Evolutionary conservation across 192 early-diverging fungal species (phyloP).

Genomic region (Coemansia sp.): DNA sequence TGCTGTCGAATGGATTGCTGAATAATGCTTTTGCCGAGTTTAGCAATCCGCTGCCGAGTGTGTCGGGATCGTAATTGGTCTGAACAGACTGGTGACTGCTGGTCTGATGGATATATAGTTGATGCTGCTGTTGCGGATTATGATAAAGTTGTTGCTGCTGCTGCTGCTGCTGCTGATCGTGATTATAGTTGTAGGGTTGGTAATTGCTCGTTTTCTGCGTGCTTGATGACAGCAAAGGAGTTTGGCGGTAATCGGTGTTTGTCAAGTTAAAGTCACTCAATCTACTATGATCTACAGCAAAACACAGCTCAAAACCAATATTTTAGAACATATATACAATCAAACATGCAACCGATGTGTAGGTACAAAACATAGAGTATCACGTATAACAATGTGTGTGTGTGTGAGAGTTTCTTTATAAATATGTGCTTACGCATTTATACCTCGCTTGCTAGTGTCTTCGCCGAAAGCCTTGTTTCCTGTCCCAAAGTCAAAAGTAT

Average conservation of each 20-base stretch:
- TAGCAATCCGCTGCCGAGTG: background rate
- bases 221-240: background rate
- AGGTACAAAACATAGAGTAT: too few species aligned
- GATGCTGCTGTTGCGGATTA: too few species aligned
- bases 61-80: conserved; percentile 8
- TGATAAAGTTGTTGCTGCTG: background rate
- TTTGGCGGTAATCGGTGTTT: conserved; percentile 2
- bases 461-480: conserved; percentile 6
- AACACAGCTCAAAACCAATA: too few species aligned
- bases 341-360: background rate
- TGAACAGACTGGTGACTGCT: too few species aligned
- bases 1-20: conserved; percentile 2
- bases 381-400: too few species aligned
- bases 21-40: background rate
- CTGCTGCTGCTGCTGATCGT: background rate
- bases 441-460: conserved; percentile 30
- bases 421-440: conserved; percentile 8
- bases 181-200: background rate
- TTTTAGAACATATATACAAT: too few species aligned
- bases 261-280: conserved; percentile 21
- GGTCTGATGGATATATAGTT: conserved; percentile 2
- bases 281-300: conserved; percentile 42
- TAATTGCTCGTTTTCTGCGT: background rate
- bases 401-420: background rate
- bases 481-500: conserved; percentile 11